Evolutionary conservation across 2,329 filamentous ascomycete species (phyloP).

Genomic region (Aspergillus fumigatiaffinis): DNA sequence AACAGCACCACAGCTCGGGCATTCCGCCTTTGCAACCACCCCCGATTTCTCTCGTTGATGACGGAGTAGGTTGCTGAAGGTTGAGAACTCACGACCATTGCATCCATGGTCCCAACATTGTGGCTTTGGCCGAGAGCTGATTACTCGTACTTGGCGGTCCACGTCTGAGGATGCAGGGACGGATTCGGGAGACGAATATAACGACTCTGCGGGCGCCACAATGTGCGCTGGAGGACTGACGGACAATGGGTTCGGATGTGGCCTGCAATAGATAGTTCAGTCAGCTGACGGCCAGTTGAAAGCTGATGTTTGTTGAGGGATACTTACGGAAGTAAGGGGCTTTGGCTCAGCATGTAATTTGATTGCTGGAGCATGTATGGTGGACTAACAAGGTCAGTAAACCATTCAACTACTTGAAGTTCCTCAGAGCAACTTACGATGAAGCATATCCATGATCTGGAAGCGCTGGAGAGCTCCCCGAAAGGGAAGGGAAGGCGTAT

Average conservation of each 20-base stretch:
- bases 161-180: conserved; percentile 29
- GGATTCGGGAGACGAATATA: conserved; percentile 27
- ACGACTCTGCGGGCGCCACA: conserved; percentile 20
- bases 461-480: conserved; percentile 16
- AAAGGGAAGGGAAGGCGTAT: conserved; percentile 18
- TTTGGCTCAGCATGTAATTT: conserved; percentile 31
- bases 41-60: conserved; percentile 95
- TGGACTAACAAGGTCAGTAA: conserved; percentile 21
- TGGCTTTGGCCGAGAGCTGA: conserved; percentile 80
- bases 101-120: conserved; percentile 98
- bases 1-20: conserved; percentile 86
- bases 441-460: conserved; percentile 21
- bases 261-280: conserved; percentile 11
- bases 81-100: conserved; percentile 92
- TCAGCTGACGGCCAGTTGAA: background rate
- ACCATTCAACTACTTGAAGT: background rate
- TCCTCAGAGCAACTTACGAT: conserved; percentile 14
- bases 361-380: conserved; percentile 32
- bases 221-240: conserved; percentile 23
- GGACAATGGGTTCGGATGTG: conserved; percentile 22
- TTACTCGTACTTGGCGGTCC: conserved; percentile 59
- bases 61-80: conserved; percentile 88
- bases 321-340: conserved; percentile 29
- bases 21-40: conserved; percentile 81
- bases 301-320: background rate